Conservation (phyloP, 2,329 filamentous ascomycete genomes). For the Fonsecaea erecta region DNA sequence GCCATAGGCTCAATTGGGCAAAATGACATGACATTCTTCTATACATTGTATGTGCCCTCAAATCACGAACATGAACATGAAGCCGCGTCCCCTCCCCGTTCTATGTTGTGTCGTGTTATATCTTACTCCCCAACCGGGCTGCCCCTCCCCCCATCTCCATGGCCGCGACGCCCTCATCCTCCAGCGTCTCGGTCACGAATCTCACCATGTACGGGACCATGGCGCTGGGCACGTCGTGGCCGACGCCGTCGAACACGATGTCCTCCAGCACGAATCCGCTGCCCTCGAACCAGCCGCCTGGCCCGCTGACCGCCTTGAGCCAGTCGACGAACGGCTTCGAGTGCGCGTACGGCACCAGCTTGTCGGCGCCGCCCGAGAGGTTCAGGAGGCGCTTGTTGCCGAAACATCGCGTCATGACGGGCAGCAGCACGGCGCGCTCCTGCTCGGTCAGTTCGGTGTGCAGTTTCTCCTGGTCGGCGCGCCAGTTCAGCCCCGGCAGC, state of each 20-base stretch:
- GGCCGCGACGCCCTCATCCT: conserved; percentile 23
- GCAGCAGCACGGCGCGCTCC: conserved; percentile 51
- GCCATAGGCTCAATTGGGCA: background rate
- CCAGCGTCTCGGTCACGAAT: conserved; percentile 56
- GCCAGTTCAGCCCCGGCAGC: conserved; percentile 31
- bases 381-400: conserved; percentile 60
- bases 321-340: conserved; percentile 61
- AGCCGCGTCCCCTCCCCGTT: background rate
- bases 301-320: conserved; percentile 54
- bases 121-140: conserved; percentile 27
- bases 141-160: conserved; percentile 6
- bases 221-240: conserved; percentile 61
- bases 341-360: conserved; percentile 64
- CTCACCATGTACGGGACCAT: conserved; percentile 62
- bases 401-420: conserved; percentile 49
- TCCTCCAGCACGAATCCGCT: conserved; percentile 60
- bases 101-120: conserved; percentile 12
- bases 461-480: conserved; percentile 41
- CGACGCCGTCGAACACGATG: conserved; percentile 60
- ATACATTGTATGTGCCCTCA: too few species aligned
- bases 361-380: conserved; percentile 61
- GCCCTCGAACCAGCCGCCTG: conserved; percentile 55
- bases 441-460: conserved; percentile 45
- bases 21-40: background rate
- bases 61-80: too few species aligned